phyloP scores from a whole-genome alignment of 75 land plant species.

The Picea glauca region DNA sequence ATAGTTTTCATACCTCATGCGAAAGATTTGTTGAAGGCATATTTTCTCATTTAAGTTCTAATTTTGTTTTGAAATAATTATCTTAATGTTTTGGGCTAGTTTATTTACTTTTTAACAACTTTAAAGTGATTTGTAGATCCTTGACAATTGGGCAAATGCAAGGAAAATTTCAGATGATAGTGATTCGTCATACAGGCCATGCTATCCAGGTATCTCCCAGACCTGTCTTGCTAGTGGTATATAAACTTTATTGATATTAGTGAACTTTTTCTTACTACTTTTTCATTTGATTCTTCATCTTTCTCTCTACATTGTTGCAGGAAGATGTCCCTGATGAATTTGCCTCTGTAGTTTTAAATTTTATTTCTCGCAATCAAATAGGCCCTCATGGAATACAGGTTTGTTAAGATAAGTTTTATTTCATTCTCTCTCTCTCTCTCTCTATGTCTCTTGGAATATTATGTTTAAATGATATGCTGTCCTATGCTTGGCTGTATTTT shows the following conservation, averaged over 20 bases:
- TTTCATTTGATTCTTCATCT: neutral
- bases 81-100: neutral
- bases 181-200: slow-evolving; percentile 90
- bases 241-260: neutral
- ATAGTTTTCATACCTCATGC: neutral
- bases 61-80: neutral
- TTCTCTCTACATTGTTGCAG: slow-evolving; percentile 28
- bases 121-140: slow-evolving; percentile 33
- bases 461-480: too few relatives aligned
- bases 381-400: slow-evolving; percentile 96
- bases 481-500: too few relatives aligned
- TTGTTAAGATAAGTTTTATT: neutral
- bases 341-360: slow-evolving; percentile 63
- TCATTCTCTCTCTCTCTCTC: too few relatives aligned
- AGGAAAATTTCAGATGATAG: slow-evolving; percentile 98
- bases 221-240: neutral
- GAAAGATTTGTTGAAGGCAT: neutral
- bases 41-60: neutral
- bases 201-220: slow-evolving; percentile 82
- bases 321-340: slow-evolving; percentile 98
- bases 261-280: neutral
- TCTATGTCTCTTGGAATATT: too few relatives aligned
- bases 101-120: neutral
- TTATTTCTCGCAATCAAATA: slow-evolving; percentile 80
- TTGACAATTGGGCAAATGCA: slow-evolving; percentile 99